These are phyloP conservation scores for Syncephalis plumigaleata DNA, from an alignment of 371 early-diverging fungal genomes.

Conservation along the genomic window DNA sequence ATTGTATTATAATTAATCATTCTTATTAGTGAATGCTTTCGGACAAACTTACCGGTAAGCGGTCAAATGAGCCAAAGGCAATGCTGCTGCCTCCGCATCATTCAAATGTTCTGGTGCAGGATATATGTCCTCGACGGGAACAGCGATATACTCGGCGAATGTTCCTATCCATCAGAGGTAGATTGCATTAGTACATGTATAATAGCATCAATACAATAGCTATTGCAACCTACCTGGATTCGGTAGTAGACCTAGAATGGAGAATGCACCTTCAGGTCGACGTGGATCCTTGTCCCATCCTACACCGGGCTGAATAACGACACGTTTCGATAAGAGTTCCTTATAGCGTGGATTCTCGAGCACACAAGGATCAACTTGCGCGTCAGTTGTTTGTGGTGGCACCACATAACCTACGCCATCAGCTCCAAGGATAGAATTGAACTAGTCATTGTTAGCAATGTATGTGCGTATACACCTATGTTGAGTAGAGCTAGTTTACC, in stretches of 20 bases:
- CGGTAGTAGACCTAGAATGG: slow-evolving; percentile 35
- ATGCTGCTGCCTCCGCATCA: slow-evolving; percentile 38
- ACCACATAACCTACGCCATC: slow-evolving; percentile 39
- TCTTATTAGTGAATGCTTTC: not conserved
- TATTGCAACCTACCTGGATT: slow-evolving; percentile 15
- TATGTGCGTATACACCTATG: not conserved
- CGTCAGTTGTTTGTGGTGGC: slow-evolving; percentile 2
- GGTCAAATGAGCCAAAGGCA: slow-evolving; percentile 52
- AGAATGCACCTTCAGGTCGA: slow-evolving; percentile 36
- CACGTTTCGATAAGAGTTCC: slow-evolving; percentile 15
- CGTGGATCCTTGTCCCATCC: slow-evolving; percentile 37
- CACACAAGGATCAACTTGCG: not conserved
- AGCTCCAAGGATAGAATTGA: slow-evolving; percentile 30
- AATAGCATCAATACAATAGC: not conserved
- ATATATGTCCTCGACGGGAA: slow-evolving; percentile 23
- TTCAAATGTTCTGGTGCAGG: slow-evolving; percentile 37
- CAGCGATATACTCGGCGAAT: slow-evolving; percentile 30
- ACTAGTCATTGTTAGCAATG: slow-evolving; percentile 1
- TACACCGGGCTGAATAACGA: slow-evolving; percentile 29
- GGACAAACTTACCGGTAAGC: slow-evolving; percentile 23
- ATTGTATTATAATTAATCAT: not conserved
- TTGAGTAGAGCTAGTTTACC: slow-evolving; percentile 6
- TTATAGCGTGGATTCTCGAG: too few species aligned
- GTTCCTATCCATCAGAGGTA: slow-evolving; percentile 19
- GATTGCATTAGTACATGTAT: not conserved